These are phyloP conservation scores for Exophiala sideris DNA, from an alignment of 2,329 filamentous ascomycete species.

Conservation along the genomic window DNA sequence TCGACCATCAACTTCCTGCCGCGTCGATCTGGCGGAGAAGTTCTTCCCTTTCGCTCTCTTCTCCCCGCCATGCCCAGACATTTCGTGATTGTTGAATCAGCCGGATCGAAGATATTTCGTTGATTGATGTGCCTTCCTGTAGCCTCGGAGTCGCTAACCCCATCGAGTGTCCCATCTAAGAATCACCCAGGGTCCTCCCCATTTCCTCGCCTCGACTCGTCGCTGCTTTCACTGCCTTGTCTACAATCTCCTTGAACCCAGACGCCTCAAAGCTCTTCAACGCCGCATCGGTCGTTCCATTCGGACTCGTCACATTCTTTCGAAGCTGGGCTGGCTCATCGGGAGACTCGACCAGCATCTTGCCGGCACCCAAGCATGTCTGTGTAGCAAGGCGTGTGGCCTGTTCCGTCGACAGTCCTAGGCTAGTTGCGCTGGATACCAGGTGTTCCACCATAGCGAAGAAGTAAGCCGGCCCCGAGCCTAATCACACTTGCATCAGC, in stretches of 20 bases:
- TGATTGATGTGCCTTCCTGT: too few species aligned
- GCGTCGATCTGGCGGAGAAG: too few species aligned
- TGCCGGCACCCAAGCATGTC: background rate
- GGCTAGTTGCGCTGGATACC: background rate
- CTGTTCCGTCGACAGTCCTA: slow-evolving; percentile 1
- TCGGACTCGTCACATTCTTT: slow-evolving; percentile 1
- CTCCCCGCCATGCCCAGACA: too few species aligned
- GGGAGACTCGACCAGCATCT: slow-evolving; percentile 1
- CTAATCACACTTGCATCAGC: background rate
- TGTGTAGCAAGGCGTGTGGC: slow-evolving; percentile 1
- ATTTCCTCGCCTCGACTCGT: slow-evolving; percentile 1
- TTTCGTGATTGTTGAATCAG: too few species aligned
- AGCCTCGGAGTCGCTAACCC: too few species aligned
- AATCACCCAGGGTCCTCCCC: background rate
- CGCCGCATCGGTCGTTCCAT: slow-evolving; percentile 1
- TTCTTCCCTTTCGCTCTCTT: too few species aligned
- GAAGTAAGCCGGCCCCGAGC: slow-evolving; percentile 1
- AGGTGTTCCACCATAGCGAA: slow-evolving; percentile 1
- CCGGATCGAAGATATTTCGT: too few species aligned
- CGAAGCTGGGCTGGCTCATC: slow-evolving; percentile 1
- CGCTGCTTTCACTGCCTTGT: slow-evolving; percentile 2
- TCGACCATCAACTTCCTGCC: too few species aligned
- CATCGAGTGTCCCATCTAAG: background rate
- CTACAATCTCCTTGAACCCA: background rate
- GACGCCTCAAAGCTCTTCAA: slow-evolving; percentile 2